Evolutionary conservation across 2,329 filamentous ascomycete genomes (phyloP), one percentile per base, ranked within the genome.

Genomic region (Beauveria sp.): DNA sequence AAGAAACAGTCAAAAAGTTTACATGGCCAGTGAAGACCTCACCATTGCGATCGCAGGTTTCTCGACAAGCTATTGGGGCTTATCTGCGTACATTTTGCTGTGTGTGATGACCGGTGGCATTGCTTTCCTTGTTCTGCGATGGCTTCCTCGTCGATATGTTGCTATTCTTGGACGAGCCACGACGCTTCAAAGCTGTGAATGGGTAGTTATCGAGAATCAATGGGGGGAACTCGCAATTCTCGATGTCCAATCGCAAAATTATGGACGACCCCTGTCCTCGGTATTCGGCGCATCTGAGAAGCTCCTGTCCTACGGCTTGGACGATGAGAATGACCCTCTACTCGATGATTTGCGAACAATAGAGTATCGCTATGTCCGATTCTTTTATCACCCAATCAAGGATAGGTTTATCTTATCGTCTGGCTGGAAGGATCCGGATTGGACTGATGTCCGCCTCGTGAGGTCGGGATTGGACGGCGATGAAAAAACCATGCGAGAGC

Each of bases 131-230:
- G 69, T 98, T 5, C 83, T 98, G 61, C 84, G 92, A 64, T 99
- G 95, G 95, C 74, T 98, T 58, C 96, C 95, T 5, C 84, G 86
- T 62, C 96, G 91, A 91, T 86, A 90, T 68, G 87, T 98, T 55
- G 82, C 81, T 54, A 72, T 98, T 47, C 79, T 90, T 46, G 95
- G 95, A 30, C 82, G 78, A 58, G 77, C 86, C 5, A 84, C 84
- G 18, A 79, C 90, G 2, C 78, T 99, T 34, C 81, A 82, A 59
- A 84, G 89, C 60, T 95, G 91, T 69, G 82, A 90, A 63, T 99
- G 96, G 95, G 88, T 96, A 49, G 93, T 96, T 30, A 84, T 98
- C 65, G 95, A 97, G 82, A 97, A 99, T 70, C 92, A 98, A 81
- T 98, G 95, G 93, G 89, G 90, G 55, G 93, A 98, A 73, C 89